These are phyloP conservation scores for Saccharomycopsis javanensis DNA, from an alignment of 805 yeast genomes.

Conservation along the genomic window DNA sequence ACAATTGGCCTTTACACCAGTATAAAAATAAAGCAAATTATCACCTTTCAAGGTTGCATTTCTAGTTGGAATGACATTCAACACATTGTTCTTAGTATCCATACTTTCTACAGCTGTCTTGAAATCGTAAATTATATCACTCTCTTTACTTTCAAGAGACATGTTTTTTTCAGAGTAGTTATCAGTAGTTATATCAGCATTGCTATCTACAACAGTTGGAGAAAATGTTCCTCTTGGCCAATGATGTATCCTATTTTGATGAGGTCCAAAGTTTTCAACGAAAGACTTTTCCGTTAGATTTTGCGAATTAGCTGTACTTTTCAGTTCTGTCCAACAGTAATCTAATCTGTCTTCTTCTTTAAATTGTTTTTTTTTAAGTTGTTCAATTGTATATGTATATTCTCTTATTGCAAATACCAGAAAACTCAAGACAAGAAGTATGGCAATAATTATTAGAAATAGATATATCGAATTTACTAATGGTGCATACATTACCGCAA, in stretches of 20 bases:
- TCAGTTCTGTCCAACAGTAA: conserved; percentile 12
- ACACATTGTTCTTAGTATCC: background rate
- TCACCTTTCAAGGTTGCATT: background rate
- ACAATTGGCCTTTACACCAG: conserved; percentile 4
- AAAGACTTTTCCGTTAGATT: background rate
- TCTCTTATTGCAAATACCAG: conserved; percentile 25
- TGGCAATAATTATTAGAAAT: conserved; percentile 22
- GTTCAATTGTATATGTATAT: conserved; percentile 21
- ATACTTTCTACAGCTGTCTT: background rate
- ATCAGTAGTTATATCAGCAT: background rate
- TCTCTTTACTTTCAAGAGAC: background rate
- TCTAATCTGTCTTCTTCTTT: conserved; percentile 9
- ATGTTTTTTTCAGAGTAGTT: background rate
- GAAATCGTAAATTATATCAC: background rate
- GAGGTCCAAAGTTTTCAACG: background rate
- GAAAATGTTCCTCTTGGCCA: conserved; percentile 1
- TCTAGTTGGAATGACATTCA: background rate
- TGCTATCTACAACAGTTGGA: background rate
- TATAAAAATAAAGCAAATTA: conserved; percentile 11
- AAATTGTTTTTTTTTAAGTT: conserved; percentile 17
- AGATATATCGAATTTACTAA: conserved; percentile 23
- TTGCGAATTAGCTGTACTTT: background rate
- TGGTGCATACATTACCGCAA: conserved; percentile 20
- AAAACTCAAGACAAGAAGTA: conserved; percentile 19
- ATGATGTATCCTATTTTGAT: background rate